phyloP scores from a whole-genome alignment of 495 filamentous ascomycete species.

The Usnea hakonensis region DNA sequence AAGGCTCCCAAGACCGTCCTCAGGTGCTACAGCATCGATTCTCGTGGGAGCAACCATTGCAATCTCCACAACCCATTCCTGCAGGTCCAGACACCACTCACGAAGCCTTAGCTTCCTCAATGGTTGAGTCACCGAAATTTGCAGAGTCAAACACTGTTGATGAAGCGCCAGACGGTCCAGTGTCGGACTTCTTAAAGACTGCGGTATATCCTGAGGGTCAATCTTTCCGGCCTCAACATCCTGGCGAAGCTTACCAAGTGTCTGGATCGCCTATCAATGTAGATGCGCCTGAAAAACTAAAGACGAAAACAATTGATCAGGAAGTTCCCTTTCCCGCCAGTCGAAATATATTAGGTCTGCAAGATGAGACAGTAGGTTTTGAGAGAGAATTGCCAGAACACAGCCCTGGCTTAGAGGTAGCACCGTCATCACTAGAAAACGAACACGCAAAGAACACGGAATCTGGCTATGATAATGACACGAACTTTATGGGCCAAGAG shows the following conservation, averaged over 20 bases:
- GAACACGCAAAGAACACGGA: background rate
- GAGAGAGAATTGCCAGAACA: background rate
- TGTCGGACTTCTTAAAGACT: conserved; percentile 8
- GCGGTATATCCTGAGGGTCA: conserved; percentile 14
- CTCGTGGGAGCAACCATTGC: conserved; percentile 45
- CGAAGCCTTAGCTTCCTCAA: conserved; percentile 2
- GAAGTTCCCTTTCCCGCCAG: background rate
- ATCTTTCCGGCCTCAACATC: conserved; percentile 6
- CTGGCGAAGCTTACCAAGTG: background rate
- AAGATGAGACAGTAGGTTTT: background rate
- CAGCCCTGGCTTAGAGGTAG: background rate
- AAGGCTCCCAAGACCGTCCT: conserved; percentile 18
- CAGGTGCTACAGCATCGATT: conserved; percentile 34
- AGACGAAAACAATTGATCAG: background rate
- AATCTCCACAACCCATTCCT: conserved; percentile 20
- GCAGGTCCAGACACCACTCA: conserved; percentile 1
- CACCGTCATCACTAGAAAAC: background rate
- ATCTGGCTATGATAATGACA: background rate
- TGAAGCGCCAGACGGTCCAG: conserved; percentile 4
- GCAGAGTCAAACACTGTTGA: background rate
- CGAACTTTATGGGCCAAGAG: background rate
- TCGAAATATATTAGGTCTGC: background rate
- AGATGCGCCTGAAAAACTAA: background rate
- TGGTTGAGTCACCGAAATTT: conserved; percentile 3
- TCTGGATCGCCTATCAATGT: background rate